Conservation (phyloP, 768 basidiomycete genomes). For the Termitomyces sp. region DNA sequence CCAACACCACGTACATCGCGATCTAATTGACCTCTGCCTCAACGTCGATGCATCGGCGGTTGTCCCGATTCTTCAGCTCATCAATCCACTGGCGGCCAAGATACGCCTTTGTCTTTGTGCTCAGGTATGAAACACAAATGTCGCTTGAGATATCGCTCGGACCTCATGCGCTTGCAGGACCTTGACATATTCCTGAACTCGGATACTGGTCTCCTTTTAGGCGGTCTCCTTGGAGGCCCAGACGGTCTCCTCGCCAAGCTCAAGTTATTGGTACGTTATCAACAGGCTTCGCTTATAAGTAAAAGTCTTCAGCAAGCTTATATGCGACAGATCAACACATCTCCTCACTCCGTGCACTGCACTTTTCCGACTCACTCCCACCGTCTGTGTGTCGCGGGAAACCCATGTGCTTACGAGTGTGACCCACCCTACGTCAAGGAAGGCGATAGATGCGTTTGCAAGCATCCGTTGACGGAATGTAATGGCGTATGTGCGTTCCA, state of each 20-base stretch:
- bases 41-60: constrained; percentile 12
- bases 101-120: constrained; percentile 16
- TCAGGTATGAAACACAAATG: constrained; percentile 3
- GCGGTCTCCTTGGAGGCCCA: constrained; percentile 12
- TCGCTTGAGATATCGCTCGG: background rate
- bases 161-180: constrained; percentile 4
- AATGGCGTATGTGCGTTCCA: constrained; percentile 35
- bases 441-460: constrained; percentile 29
- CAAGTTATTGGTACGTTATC: constrained; percentile 12
- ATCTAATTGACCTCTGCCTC: constrained; percentile 16
- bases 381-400: constrained; percentile 2
- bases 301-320: background rate
- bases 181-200: constrained; percentile 14
- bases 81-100: constrained; percentile 12
- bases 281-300: background rate
- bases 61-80: constrained; percentile 9
- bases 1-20: constrained; percentile 13
- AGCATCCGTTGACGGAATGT: constrained; percentile 27
- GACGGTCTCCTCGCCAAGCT: constrained; percentile 12
- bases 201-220: constrained; percentile 12
- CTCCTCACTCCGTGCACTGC: constrained; percentile 10
- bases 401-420: constrained; percentile 14
- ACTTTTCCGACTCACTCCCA: constrained; percentile 14
- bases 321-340: constrained; percentile 13
- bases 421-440: constrained; percentile 12